Evolutionary conservation across 208 protist species (phyloP).

Genomic region (Wallacemonas sp.): DNA sequence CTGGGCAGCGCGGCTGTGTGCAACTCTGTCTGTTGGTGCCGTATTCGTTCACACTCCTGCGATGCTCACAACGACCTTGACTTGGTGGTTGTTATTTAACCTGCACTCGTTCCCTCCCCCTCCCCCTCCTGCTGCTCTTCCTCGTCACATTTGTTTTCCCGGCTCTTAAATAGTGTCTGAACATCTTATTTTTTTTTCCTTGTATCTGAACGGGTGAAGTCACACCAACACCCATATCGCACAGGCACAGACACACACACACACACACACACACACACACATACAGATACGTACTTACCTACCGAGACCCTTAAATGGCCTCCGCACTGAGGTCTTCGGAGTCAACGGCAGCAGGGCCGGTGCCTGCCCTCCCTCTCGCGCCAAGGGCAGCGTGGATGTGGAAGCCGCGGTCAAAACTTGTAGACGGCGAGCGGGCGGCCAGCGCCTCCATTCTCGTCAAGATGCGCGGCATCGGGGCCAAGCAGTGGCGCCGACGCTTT

Average conservation of each 20-base stretch:
- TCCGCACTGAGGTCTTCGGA: too few relatives aligned
- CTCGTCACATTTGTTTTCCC: not conserved
- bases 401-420: slow-evolving; percentile 65
- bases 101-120: not conserved
- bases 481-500: slow-evolving; percentile 59
- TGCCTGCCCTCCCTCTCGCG: slow-evolving; percentile 23
- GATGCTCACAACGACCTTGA: too few relatives aligned
- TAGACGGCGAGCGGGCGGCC: slow-evolving; percentile 26
- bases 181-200: too few relatives aligned
- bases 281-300: not conserved
- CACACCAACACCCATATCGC: too few relatives aligned
- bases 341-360: too few relatives aligned
- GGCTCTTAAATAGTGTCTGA: too few relatives aligned
- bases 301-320: too few relatives aligned
- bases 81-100: too few relatives aligned
- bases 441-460: slow-evolving; percentile 32
- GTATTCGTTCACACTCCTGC: too few relatives aligned
- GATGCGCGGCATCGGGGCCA: slow-evolving; percentile 47
- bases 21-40: too few relatives aligned
- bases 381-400: slow-evolving; percentile 59
- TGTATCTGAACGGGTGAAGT: too few relatives aligned
- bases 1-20: too few relatives aligned
- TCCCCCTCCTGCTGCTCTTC: not conserved
- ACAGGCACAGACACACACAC: not conserved
- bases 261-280: not conserved